A percentile compares a stretch with the other conserved stretches of the same genome.
Conservation (phyloP, 257 asterid genomes). For the Penstemon barbatus region DNA sequence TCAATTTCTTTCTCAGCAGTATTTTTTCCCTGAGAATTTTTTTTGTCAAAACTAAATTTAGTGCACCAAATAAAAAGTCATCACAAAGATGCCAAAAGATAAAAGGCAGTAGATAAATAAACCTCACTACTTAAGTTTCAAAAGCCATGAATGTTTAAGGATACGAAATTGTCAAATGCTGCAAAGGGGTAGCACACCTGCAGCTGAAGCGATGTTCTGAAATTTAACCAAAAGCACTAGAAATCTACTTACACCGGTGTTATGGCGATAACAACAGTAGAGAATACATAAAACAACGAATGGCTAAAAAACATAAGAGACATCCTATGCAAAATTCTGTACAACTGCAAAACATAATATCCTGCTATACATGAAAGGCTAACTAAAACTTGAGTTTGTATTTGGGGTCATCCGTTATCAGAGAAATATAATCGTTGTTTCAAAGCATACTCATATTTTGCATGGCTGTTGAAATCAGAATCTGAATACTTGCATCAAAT, state of each 20-base stretch:
- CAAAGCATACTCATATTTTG: neutral
- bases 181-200: neutral
- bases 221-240: neutral
- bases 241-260: neutral
- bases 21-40: constrained; percentile 39
- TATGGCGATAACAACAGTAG: no score
- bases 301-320: neutral
- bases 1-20: constrained; percentile 34
- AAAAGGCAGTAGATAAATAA: neutral
- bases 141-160: neutral
- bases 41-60: neutral
- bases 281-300: neutral
- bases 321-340: neutral
- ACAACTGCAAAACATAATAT: neutral
- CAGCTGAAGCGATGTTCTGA: neutral
- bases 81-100: neutral
- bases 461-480: neutral
- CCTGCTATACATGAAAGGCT: neutral
- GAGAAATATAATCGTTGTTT: neutral
- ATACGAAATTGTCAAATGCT: no score
- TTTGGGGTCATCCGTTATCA: neutral
- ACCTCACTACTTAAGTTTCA: neutral
- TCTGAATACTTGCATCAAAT: constrained; percentile 4
- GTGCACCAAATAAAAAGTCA: constrained; percentile 13
- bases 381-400: neutral